Evolutionary conservation across 2,329 filamentous ascomycete genomes (phyloP), one percentile per base, ranked within the genome.

Genomic region (Xylaria sp.): DNA sequence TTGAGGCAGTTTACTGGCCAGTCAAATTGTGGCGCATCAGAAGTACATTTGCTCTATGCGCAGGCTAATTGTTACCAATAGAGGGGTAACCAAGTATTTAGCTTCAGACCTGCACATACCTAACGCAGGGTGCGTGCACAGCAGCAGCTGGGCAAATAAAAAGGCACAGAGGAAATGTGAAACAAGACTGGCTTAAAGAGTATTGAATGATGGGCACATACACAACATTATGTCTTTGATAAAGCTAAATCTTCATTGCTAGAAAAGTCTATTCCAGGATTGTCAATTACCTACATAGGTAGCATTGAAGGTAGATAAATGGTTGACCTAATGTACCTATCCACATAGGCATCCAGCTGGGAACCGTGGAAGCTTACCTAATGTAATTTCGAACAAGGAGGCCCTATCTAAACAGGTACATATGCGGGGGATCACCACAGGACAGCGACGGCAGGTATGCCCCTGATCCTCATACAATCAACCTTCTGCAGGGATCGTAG

Each of bases 401-500:
- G 39, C 24, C 24, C 24, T 27, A 27, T 27, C 24, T 42, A 42
- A 8, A 42, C 14, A 42, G 39, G 14, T 42, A 32, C 2, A 9
- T 59, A 61, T 58, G 61, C 65, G 56, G 65, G 65, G 56, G 50
- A 47, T 39, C 14, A 59, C 55, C 45, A 27, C 42, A 50, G 55
- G 21, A 56, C 39, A 21, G 30, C 47, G 14, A 42, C 39, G 14
- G 11, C 12, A 61, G 58, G 47, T 42, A 27, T 51, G 19, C 62
- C 59, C 45, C 58, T 67, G 24, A 45, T 58, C 51, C 48, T 53
- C 56, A 42, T 34, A 48, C 14, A 62, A 48, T 58, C 63, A 61
- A 64, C 17, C 36, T 48, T 24, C 36, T 67, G 64, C 53, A 66
- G 67, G 67, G 57, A 50, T 67, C 59, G 24, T 54, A 47, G 19